phyloP scores from a whole-genome alignment of 148 eudicot genomes.

The Suaeda aralocaspica region DNA sequence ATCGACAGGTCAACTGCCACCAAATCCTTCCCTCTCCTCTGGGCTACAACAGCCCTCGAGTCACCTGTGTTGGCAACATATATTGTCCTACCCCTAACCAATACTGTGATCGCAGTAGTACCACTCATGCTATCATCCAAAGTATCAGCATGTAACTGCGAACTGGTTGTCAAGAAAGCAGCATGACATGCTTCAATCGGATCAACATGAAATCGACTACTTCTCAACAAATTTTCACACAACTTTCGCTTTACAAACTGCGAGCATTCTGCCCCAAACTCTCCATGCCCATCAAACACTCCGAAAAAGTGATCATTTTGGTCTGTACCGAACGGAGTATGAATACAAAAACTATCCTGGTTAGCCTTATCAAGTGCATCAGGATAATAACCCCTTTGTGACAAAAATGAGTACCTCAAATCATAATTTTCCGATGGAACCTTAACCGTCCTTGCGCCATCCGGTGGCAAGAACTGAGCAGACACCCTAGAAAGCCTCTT shows the following conservation, averaged over 20 bases:
- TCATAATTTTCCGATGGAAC: constrained; percentile 73
- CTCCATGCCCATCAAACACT: constrained; percentile 98
- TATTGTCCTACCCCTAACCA: constrained; percentile 75
- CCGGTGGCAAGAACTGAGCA: constrained; percentile 81
- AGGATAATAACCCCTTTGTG: constrained; percentile 96
- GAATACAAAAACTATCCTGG: constrained; percentile 95
- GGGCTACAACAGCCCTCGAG: constrained; percentile 91
- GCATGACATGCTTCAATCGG: constrained; percentile 86
- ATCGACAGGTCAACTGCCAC: constrained; percentile 84
- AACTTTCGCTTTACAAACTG: constrained; percentile 81
- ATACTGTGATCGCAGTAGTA: constrained; percentile 83
- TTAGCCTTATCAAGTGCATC: constrained; percentile 99
- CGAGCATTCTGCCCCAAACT: constrained; percentile 87
- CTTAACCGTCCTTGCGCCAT: constrained; percentile 62
- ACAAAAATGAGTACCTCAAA: constrained; percentile 65
- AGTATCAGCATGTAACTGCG: constrained; percentile 76
- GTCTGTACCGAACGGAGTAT: constrained; percentile 88
- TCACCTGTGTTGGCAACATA: constrained; percentile 91
- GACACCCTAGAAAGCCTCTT: constrained; percentile 83
- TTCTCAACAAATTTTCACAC: constrained; percentile 87
- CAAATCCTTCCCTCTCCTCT: constrained; percentile 69
- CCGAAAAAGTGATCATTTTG: constrained; percentile 84
- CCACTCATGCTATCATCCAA: constrained; percentile 99
- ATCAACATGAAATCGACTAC: constrained; percentile 52
- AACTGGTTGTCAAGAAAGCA: constrained; percentile 73